Percentiles rank a stretch among this genome's conserved stretches.
Conservation (phyloP, 371 early-diverging fungal species). For the Mortierella sp. region DNA sequence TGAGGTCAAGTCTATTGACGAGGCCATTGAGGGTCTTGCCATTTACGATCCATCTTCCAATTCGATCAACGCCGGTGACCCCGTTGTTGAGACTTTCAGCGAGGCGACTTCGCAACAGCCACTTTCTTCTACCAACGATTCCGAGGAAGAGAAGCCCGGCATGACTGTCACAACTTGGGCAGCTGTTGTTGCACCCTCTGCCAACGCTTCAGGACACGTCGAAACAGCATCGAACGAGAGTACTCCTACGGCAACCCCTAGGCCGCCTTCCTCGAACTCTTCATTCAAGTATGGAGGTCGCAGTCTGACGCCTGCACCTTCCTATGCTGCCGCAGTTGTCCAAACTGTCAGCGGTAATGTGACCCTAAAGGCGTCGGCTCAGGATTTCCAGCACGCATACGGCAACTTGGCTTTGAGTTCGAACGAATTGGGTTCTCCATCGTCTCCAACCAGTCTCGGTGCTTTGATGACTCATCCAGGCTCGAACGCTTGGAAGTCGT, state of each 20-base stretch:
- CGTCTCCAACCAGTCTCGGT: neutral
- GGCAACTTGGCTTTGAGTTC: constrained; percentile 1
- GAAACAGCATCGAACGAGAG: neutral
- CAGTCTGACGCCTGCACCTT: constrained; percentile 6
- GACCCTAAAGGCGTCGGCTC: neutral
- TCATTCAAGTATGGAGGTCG: neutral
- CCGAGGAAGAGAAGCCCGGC: neutral
- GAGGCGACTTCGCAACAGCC: neutral
- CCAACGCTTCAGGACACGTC: neutral
- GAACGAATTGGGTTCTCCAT: constrained; percentile 1
- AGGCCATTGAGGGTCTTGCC: constrained; percentile 9
- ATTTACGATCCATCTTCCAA: neutral
- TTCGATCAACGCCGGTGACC: neutral
- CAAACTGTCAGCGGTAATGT: neutral
- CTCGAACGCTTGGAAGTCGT: constrained; percentile 6
- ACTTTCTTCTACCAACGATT: neutral
- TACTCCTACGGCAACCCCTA: neutral
- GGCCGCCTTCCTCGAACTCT: neutral
- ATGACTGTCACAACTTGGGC: constrained; percentile 9
- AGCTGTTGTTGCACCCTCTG: constrained; percentile 7
- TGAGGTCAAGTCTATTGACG: neutral
- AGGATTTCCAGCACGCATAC: neutral
- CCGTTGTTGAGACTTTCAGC: neutral
- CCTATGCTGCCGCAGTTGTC: constrained; percentile 30
- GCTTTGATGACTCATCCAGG: neutral